These are phyloP conservation scores for Articulospora tetracladia DNA, from an alignment of 495 filamentous ascomycete species.

Conservation along the genomic window DNA sequence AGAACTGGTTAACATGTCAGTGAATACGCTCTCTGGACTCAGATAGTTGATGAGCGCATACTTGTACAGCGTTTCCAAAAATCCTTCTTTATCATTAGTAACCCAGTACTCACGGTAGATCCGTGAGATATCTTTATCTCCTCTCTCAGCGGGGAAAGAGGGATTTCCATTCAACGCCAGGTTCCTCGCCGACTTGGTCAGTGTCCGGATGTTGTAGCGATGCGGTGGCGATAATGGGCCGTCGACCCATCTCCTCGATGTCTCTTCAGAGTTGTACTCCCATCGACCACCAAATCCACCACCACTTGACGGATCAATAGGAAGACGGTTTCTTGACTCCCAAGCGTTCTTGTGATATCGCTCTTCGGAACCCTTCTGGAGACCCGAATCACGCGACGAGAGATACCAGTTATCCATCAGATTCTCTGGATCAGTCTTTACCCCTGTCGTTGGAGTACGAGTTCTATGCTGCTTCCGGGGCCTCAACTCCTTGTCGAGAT, in stretches of 20 bases:
- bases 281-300: background rate
- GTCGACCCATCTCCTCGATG: background rate
- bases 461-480: background rate
- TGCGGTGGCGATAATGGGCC: background rate
- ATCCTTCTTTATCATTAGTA: background rate
- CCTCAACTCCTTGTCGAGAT: conserved; percentile 1
- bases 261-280: conserved; percentile 1
- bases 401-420: conserved; percentile 13
- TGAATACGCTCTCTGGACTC: background rate
- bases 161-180: background rate
- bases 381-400: background rate
- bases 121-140: conserved; percentile 3
- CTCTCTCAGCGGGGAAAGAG: background rate
- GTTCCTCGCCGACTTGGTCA: background rate
- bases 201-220: background rate
- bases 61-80: background rate
- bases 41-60: background rate
- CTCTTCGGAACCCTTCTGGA: background rate
- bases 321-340: background rate
- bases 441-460: background rate
- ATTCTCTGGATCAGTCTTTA: conserved; percentile 4
- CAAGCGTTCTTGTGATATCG: background rate
- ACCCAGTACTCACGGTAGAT: conserved; percentile 11
- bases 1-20: background rate
- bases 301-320: background rate